Evolutionary conservation across 169 alveolate species (phyloP), one percentile per base, ranked within the genome.

Genomic region (Cryptosporidium xiaoi): DNA sequence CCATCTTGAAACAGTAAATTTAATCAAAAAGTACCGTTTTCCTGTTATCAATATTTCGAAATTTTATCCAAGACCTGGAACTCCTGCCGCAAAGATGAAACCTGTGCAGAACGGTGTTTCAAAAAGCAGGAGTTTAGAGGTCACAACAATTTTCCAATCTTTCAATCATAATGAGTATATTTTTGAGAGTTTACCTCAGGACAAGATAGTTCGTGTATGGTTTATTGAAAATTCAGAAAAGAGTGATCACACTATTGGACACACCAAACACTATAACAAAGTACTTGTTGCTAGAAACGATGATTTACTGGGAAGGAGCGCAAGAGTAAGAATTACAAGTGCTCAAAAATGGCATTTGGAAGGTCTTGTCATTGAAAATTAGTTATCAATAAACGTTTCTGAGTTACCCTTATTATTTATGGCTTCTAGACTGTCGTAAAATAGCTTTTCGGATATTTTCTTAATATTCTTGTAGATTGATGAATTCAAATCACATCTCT

Each of bases 1-100:
- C 82, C 98, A 95, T 66, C 83, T 83, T 36, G 96, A 92, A 56
- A 97, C 99, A 0, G 83, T 97, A 36, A 90, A 93, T 65, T 82
- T 97, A 60, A 94, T 98, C 13, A 93, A 95, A 50, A 92, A 95
- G 48, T 96, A 93, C 90, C 92, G 95, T 84, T 96, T 98, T 90
- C 99, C 99, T 1, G 97, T 97, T n/a, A 90, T 97, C n/a, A 96
- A 98, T 91, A 98, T 97, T 71, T 95, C 98, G 18, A 98, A 98
- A 93, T 98, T 97, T 90, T 98, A 97, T 83, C 98, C 99, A 29
- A 90, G 99, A 46, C 99, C 99, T 18, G 98, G 97, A 29, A 97
- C 99, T 1, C 97, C 97, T 13, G 99, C 99, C 0, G 98, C 98
- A 36, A 91, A 93, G 82, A 93, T 93, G 96, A 94, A 94, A 55